Percentiles rank a stretch among this genome's conserved stretches.
Conservation (phyloP, 2,329 filamentous ascomycete genomes). For the Calycina herbarum region DNA sequence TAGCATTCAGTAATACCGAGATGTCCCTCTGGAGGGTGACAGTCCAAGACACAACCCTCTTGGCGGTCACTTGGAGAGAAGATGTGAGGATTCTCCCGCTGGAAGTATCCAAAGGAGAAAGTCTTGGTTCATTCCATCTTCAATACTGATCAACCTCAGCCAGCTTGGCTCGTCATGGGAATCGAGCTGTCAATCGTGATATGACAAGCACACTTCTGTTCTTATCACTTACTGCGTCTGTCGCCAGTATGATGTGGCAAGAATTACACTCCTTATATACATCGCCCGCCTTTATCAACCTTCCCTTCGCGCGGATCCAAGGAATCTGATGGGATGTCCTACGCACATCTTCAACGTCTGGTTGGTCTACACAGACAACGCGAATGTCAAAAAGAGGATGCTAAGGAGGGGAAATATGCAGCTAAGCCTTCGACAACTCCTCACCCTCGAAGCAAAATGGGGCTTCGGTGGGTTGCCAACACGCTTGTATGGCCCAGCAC, state of each 20-base stretch:
- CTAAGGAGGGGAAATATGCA: constrained; percentile 5
- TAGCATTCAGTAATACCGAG: background rate
- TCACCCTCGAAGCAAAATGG: background rate
- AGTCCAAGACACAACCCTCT: background rate
- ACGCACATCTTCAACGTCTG: background rate
- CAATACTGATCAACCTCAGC: too few species aligned
- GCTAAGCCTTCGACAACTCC: constrained; percentile 2
- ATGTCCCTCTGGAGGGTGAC: background rate
- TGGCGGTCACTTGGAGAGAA: background rate
- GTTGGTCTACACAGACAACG: constrained; percentile 1
- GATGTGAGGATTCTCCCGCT: too few species aligned
- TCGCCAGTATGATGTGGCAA: too few species aligned
- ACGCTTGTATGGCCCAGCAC: background rate
- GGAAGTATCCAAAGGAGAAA: background rate
- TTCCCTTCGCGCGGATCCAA: background rate
- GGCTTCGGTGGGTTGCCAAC: background rate
- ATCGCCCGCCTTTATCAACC: too few species aligned
- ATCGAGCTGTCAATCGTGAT: too few species aligned
- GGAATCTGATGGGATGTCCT: background rate
- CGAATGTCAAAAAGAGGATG: background rate
- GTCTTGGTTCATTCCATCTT: background rate
- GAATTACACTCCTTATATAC: too few species aligned
- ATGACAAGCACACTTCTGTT: too few species aligned
- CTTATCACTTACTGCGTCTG: background rate
- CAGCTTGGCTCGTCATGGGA: too few species aligned